phyloP scores from a whole-genome alignment of 352 stramenopile genomes.

The Globisporangium viniferum region DNA sequence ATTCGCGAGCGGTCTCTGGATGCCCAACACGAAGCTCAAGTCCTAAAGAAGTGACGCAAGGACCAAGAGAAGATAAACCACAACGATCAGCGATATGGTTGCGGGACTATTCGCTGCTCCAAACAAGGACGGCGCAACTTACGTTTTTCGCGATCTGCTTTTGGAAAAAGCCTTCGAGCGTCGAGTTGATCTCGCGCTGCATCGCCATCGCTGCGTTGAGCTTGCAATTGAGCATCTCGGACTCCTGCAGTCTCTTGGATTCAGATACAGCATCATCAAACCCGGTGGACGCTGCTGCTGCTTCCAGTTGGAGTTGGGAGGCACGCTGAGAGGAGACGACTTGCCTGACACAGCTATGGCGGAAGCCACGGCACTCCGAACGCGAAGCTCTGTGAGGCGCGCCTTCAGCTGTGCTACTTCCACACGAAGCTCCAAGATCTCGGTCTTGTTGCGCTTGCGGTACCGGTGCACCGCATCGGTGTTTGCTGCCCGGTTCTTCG shows the following conservation, averaged over 20 bases:
- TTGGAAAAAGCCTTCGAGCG: slow-evolving; percentile 1
- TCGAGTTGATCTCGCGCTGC: not conserved
- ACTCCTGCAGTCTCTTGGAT: not conserved
- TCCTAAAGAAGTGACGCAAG: not conserved
- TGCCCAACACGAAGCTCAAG: not conserved
- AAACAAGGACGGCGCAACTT: not conserved
- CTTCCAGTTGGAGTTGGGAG: not conserved
- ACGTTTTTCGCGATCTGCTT: not conserved
- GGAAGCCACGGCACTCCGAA: not conserved
- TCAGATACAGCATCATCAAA: not conserved
- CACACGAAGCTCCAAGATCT: slow-evolving; percentile 1
- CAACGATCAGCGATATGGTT: not conserved
- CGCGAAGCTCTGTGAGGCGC: not conserved
- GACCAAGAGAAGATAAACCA: not conserved
- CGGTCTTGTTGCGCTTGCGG: slow-evolving; percentile 11
- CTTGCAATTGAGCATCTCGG: slow-evolving; percentile 9
- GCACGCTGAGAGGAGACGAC: not conserved
- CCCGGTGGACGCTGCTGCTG: not conserved
- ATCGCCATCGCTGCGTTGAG: slow-evolving; percentile 6
- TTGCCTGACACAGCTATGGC: too few species aligned
- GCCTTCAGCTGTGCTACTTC: not conserved
- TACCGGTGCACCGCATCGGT: not conserved
- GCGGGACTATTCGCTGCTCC: not conserved
- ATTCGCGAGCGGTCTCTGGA: not conserved
- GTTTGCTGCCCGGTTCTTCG: not conserved